phyloP scores from a whole-genome alignment of 2,329 filamentous ascomycete species.

The Blastomyces silverae region DNA sequence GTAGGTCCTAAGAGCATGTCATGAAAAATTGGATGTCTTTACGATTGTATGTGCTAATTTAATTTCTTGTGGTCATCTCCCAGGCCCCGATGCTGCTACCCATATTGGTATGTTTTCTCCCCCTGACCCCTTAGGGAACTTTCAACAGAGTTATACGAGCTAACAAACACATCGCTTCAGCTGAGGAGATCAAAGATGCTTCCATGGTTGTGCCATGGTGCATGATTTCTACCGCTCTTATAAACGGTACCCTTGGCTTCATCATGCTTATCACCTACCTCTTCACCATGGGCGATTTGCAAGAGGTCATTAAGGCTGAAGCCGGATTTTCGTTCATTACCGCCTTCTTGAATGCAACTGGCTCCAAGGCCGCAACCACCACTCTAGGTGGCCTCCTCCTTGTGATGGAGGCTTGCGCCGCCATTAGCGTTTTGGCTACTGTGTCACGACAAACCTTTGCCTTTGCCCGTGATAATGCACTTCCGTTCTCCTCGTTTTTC shows the following conservation, averaged over 20 bases:
- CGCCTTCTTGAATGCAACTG: constrained; percentile 31
- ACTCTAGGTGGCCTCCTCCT: constrained; percentile 28
- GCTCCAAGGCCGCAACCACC: constrained; percentile 25
- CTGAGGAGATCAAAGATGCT: constrained; percentile 39
- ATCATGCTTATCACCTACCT: constrained; percentile 35
- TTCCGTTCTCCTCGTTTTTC: constrained; percentile 46
- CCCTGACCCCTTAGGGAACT: neutral
- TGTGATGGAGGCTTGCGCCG: constrained; percentile 28
- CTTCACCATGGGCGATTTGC: constrained; percentile 35
- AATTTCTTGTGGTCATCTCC: neutral
- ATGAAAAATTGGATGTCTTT: neutral
- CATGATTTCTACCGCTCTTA: constrained; percentile 33
- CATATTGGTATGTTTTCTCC: constrained; percentile 29
- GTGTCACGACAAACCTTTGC: constrained; percentile 33
- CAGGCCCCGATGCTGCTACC: constrained; percentile 31
- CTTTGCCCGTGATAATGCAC: constrained; percentile 49
- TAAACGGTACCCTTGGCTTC: constrained; percentile 36
- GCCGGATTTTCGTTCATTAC: constrained; percentile 35
- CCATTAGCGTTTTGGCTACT: constrained; percentile 33
- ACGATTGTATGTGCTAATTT: neutral
- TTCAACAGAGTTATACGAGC: neutral
- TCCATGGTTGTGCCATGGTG: constrained; percentile 32
- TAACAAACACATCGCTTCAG: constrained; percentile 18
- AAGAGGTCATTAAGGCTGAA: constrained; percentile 23
- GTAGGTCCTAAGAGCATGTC: constrained; percentile 19